Base-by-base conservation (phyloP, 1,284 basidiomycete genomes). In the Cystobasidium slooffiae region DNA sequence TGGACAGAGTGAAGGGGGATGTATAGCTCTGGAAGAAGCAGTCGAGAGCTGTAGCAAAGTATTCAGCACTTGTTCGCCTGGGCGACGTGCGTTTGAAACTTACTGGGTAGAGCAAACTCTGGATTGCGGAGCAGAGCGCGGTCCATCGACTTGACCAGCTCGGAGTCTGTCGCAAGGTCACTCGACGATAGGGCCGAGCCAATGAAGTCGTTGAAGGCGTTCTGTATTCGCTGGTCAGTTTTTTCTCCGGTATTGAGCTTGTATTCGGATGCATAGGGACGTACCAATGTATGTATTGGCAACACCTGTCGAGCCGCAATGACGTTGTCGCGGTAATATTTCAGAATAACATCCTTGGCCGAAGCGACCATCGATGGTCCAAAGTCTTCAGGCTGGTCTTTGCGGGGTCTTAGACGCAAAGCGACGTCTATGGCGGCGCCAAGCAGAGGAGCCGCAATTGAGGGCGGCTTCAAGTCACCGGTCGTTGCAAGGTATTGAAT, bases 41-140 rank as follows among this genome's bases (percentile, higher is more conserved):
- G 31, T 53, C 46, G 14, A 58, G 43, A 78, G 84, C 53, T 77
- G 83, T 20, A 44, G 46, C 18, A 18, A n/a, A 10, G 12, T 8
- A 1, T 14, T 65, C 47, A 65, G 62, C 9, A 37, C 22, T 56
- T 14, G 10, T 22, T 37, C 8, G 24, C 39, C 18, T 8, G 24
- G 24, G 8, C 9, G 24, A 56, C 6, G 4, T 31, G 18, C 24
- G 24, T 4, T 51, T 12, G 18, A 9, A 39, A 0, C 64, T 66
- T 22, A 66, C 64, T 41, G 31, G 64, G 82, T 4, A 92, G 83
- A 0, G 89, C 87, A 58, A 88, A 84, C 81, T 92, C 91, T 0
- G 91, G 90, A 3, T 90, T 89, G 46, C 90, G 87, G 6, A 91
- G 81, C 1, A 92, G 80, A 0, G 90, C 86, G 77, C 91, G 92